Conservation (phyloP, 768 basidiomycete genomes). For the Mycena galericulata region DNA sequence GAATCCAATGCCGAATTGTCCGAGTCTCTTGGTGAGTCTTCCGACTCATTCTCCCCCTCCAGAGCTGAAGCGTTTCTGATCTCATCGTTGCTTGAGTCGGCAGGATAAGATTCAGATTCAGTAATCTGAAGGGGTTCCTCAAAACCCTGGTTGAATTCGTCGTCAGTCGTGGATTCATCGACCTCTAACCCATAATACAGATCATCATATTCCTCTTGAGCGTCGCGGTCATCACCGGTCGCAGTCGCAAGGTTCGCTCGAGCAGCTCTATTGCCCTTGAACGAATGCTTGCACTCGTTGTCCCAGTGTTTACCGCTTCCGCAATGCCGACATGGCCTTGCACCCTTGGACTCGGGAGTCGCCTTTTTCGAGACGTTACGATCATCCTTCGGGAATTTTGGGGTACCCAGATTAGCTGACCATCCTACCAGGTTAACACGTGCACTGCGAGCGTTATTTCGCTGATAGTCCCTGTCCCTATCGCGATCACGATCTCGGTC, state of each 20-base stretch:
- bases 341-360: slow-evolving; percentile 1
- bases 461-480: background rate
- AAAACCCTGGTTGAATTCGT: slow-evolving; percentile 29
- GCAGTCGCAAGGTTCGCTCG: slow-evolving; percentile 35
- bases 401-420: background rate
- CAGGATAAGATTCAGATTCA: background rate
- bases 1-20: no score
- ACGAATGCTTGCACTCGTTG: slow-evolving; percentile 44
- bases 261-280: slow-evolving; percentile 39
- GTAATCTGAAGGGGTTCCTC: slow-evolving; percentile 21
- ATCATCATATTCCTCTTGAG: slow-evolving; percentile 44
- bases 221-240: slow-evolving; percentile 21
- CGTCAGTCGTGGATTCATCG: slow-evolving; percentile 23
- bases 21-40: no score
- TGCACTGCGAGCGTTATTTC: background rate
- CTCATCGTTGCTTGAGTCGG: background rate
- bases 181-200: slow-evolving; percentile 29
- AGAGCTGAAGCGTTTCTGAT: background rate
- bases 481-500: background rate
- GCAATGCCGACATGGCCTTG: background rate
- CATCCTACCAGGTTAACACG: background rate
- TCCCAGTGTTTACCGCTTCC: slow-evolving; percentile 48
- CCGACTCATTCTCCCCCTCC: background rate
- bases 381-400: background rate
- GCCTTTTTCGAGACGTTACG: background rate